Evolutionary conservation across 2,329 filamentous ascomycete genomes (phyloP).

Genomic region (Neofusicoccum parvum): DNA sequence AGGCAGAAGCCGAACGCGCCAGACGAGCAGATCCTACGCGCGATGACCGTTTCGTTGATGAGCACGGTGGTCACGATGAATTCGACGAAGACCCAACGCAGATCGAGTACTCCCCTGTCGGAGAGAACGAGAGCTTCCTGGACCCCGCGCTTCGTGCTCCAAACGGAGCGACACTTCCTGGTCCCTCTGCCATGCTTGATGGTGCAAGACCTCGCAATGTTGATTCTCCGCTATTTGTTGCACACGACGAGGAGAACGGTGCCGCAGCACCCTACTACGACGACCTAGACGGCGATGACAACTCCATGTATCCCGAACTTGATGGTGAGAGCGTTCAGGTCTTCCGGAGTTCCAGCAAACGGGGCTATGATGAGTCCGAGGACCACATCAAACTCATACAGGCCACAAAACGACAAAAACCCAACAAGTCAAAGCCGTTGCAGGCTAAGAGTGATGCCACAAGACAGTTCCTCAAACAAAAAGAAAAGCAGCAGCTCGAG

Average conservation of each 20-base stretch:
- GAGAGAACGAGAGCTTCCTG: slow-evolving; percentile 13
- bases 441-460: slow-evolving; percentile 47
- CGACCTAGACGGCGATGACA: slow-evolving; percentile 24
- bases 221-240: background rate
- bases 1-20: slow-evolving; percentile 56
- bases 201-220: slow-evolving; percentile 24
- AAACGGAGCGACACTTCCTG: background rate
- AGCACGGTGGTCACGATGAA: slow-evolving; percentile 33
- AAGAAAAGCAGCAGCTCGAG: slow-evolving; percentile 47
- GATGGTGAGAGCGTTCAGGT: slow-evolving; percentile 33
- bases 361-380: slow-evolving; percentile 33
- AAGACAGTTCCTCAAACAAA: slow-evolving; percentile 51
- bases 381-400: slow-evolving; percentile 28
- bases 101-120: slow-evolving; percentile 15
- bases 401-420: slow-evolving; percentile 33
- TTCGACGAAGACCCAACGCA: background rate
- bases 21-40: slow-evolving; percentile 51
- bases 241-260: background rate
- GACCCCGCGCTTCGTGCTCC: slow-evolving; percentile 17
- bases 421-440: slow-evolving; percentile 39
- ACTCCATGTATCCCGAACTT: slow-evolving; percentile 31
- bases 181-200: slow-evolving; percentile 28
- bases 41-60: slow-evolving; percentile 49
- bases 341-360: slow-evolving; percentile 32
- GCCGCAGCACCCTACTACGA: slow-evolving; percentile 23